These are phyloP conservation scores for Ceratocystis papillata DNA, from an alignment of 2,329 filamentous ascomycete species.

Conservation along the genomic window DNA sequence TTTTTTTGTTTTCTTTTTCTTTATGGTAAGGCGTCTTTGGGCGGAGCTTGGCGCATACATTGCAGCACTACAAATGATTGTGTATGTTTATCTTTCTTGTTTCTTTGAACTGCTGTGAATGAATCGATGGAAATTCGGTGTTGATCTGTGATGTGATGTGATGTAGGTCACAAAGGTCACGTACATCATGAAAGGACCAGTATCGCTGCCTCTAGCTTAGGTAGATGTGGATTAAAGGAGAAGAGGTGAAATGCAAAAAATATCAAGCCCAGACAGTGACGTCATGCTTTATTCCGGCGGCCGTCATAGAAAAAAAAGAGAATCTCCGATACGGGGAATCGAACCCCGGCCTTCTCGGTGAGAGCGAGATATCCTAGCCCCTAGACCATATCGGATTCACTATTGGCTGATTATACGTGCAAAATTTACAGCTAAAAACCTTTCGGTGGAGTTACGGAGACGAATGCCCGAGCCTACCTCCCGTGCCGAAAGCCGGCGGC, in stretches of 20 bases:
- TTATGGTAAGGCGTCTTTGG: background rate
- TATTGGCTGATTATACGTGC: no score
- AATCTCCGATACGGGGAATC: constrained; percentile 26
- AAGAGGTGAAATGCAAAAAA: no score
- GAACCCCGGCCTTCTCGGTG: constrained; percentile 27
- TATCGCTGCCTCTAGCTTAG: background rate
- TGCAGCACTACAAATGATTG: background rate
- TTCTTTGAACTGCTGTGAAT: background rate
- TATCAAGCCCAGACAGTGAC: no score
- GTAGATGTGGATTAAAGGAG: no score
- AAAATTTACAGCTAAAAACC: no score
- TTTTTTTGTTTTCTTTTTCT: background rate
- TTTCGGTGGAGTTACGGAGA: no score
- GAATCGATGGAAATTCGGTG: background rate
- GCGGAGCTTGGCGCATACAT: constrained; percentile 6
- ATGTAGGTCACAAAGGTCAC: no score
- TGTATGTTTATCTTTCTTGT: background rate
- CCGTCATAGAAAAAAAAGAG: no score
- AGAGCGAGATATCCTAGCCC: constrained; percentile 26
- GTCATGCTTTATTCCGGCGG: no score
- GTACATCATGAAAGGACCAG: background rate
- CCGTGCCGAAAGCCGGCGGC: no score
- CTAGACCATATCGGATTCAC: constrained; percentile 24
- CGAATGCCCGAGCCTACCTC: no score
- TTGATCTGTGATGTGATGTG: no score